Base-by-base conservation (phyloP, 2,329 filamentous ascomycete genomes). In the Colletotrichum eremochloae region DNA sequence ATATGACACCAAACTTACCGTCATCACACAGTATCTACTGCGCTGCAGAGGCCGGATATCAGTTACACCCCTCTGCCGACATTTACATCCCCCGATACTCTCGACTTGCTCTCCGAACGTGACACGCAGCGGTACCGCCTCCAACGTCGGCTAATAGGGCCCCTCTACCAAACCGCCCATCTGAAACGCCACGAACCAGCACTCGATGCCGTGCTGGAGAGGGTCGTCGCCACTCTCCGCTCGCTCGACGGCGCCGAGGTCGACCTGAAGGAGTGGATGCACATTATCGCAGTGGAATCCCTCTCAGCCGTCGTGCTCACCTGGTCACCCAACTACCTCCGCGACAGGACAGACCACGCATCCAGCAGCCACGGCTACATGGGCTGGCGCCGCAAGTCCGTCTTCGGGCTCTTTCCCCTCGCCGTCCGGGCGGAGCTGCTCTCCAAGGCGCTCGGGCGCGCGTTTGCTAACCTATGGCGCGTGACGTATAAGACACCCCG, bases 181-280 rank as follows among this genome's bases (percentile, higher is more conserved):
- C 74, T 88, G 5, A 74, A 78, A 18, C 84, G 82, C 57, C 83
- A 84, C 53, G 84, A 85, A 66, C 58, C 73, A 0, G 81, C 80
- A 0, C 77, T 88, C 7, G 83, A 87, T 38, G 72, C 72, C 0
- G 85, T 86, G 1, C 74, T 88, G 8, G 69, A 77, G 3, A 75
- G 76, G 0, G 81, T 78, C 1, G 72, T 86, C 1, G 69, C 78
- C 3, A 82, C 80, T 36, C 74, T 89, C 0, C 78, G 76, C 5
- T 68, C 71, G 0, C 75, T 87, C 1, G 57, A 81, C 0, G 85
- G 84, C 0, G 75, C 77, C 1, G 80, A 83, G 38, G 75, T 88
- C 5, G 85, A 88, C 68, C 75, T 89, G 24, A 86, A 85, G 63
- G 84, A 87, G 66, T 89, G 87, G 87, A 88, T 88, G 86, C 87